Base-by-base conservation (phyloP, 192 early-diverging fungal species). In the Jimgerdemannia flammicorona region DNA sequence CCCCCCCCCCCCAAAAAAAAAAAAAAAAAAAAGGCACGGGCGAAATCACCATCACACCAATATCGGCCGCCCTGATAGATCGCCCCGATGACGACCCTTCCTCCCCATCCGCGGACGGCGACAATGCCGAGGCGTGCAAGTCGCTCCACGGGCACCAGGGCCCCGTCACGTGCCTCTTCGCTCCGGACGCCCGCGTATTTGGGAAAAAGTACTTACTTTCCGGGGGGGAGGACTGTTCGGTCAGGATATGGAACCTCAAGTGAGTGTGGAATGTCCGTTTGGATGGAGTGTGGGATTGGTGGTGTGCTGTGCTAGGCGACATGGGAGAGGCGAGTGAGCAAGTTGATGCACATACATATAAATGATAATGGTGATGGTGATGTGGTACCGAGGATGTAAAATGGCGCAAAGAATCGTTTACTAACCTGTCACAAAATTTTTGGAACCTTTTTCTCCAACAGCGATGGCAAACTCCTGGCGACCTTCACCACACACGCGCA, bases 221-320 rank as follows among this genome's bases (percentile, higher is more conserved):
- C 6, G 92, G 91, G 44, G 89, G 89, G 3, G 75, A 75, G 39
- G 91, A 93, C 77, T 92, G 90, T 65, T 83, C 85, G 9, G 84
- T 93, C 10, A 87, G 86, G 72, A 88, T 94, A 59, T 95, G 94
- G 94, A 87, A 89, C 65, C 77, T 93, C 41, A 89, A 89, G 93
- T 93, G 86, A 78, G 87, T 54, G n/a, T n/a, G n/a, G n/a, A n/a
- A n/a, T n/a, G n/a, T n/a, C n/a, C n/a, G n/a, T n/a, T n/a, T n/a
- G n/a, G n/a, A n/a, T n/a, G n/a, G n/a, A n/a, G n/a, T n/a, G n/a
- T n/a, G n/a, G n/a, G n/a, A n/a, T n/a, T n/a, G n/a, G n/a, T n/a
- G n/a, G n/a, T n/a, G n/a, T n/a, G n/a, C n/a, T n/a, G n/a, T n/a
- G n/a, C n/a, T n/a, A n/a, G n/a, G n/a, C n/a, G n/a, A n/a, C n/a